Evolutionary conservation across 352 stramenopile species (phyloP).

Genomic region (Globisporangium middletonii): DNA sequence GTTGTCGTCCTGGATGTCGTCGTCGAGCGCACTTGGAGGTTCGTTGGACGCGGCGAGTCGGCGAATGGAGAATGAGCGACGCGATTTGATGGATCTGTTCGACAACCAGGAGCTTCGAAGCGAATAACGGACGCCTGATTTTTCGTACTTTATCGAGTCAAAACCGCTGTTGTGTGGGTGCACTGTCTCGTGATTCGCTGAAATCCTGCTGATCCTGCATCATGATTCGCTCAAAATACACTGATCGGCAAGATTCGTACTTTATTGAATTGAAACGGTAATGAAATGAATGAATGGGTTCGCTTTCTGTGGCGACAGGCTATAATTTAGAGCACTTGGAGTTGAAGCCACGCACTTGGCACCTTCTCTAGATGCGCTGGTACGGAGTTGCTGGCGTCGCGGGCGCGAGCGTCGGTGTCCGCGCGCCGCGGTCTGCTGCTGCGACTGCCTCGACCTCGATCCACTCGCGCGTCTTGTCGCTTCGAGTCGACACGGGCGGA

Average conservation of each 20-base stretch:
- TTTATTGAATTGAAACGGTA: not conserved
- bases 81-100: not conserved
- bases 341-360: not conserved
- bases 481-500: too few relatives aligned
- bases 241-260: not conserved
- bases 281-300: not conserved
- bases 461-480: not conserved
- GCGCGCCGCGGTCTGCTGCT: not conserved
- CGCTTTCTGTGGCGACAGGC: not conserved
- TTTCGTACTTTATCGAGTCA: conserved; percentile 5
- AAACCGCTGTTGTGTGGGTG: conserved; percentile 1
- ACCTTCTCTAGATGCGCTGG: conserved; percentile 2
- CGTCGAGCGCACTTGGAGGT: not conserved
- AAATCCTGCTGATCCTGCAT: not conserved
- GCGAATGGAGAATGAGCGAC: not conserved
- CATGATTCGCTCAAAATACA: conserved; percentile 4
- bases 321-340: not conserved
- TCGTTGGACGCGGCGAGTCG: conserved; percentile 2
- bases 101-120: not conserved
- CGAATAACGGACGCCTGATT: conserved; percentile 5
- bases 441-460: not conserved
- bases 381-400: conserved; percentile 1
- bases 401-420: not conserved
- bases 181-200: not conserved
- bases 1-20: not conserved